phyloP scores from a whole-genome alignment of 805 yeast species.

The Hanseniaspora pseudoguilliermondii region DNA sequence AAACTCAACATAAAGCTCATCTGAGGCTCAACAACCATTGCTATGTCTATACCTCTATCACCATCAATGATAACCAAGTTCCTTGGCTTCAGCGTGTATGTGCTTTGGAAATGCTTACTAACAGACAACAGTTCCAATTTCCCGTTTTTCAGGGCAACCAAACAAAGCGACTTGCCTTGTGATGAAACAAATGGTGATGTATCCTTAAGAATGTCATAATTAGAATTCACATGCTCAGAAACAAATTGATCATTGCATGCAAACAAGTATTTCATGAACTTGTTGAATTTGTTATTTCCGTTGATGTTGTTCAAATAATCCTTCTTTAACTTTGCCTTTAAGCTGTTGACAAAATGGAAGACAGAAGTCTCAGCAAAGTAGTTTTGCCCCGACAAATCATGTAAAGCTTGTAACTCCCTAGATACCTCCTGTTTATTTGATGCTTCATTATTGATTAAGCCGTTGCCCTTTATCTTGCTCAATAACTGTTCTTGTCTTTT shows the following conservation, averaged over 20 bases:
- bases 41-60: constrained; percentile 72
- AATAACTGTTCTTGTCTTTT: background rate
- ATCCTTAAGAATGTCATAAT: constrained; percentile 11
- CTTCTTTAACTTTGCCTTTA: constrained; percentile 23
- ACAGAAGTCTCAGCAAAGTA: constrained; percentile 44
- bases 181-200: constrained; percentile 1
- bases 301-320: constrained; percentile 14
- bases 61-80: constrained; percentile 74
- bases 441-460: constrained; percentile 25
- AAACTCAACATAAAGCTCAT: constrained; percentile 54
- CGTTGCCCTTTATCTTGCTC: constrained; percentile 29
- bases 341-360: constrained; percentile 28
- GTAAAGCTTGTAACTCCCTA: constrained; percentile 38
- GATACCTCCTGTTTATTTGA: constrained; percentile 33
- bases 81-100: constrained; percentile 34
- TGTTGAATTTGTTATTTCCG: constrained; percentile 18
- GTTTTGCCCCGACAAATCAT: constrained; percentile 32
- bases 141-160: constrained; percentile 50
- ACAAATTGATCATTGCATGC: constrained; percentile 35
- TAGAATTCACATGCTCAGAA: constrained; percentile 23
- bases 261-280: constrained; percentile 30
- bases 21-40: constrained; percentile 54
- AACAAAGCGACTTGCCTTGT: constrained; percentile 19
- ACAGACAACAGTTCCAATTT: constrained; percentile 58
- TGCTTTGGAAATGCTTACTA: constrained; percentile 42